phyloP scores from a whole-genome alignment of 176 grass and related monocot genomes.

The Coix lacrymajobi region DNA sequence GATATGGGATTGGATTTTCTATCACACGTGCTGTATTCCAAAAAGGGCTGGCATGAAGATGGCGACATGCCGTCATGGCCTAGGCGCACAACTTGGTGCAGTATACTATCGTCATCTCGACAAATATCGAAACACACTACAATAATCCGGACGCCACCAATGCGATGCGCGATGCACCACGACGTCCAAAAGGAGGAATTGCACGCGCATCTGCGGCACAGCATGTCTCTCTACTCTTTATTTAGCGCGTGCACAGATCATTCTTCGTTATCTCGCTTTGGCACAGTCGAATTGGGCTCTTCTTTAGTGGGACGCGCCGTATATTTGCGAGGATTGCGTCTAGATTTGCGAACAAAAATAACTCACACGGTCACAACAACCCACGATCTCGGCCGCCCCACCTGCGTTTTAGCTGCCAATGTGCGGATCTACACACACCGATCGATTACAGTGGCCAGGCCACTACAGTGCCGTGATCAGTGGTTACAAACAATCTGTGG shows the following conservation, averaged over 20 bases:
- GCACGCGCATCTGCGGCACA: constrained; percentile 14
- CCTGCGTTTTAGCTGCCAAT: constrained; percentile 2
- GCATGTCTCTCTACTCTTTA: neutral
- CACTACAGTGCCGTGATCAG: constrained; percentile 16
- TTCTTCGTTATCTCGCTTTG: constrained; percentile 15
- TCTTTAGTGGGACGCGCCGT: constrained; percentile 10
- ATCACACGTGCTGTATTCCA: neutral
- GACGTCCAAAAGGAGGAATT: neutral
- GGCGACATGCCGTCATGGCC: neutral
- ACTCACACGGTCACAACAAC: neutral
- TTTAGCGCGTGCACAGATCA: neutral
- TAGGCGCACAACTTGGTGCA: neutral
- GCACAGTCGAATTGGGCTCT: constrained; percentile 17
- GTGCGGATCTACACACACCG: constrained; percentile 25
- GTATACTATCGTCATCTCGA: neutral
- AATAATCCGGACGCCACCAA: neutral
- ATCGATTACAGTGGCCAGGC: constrained; percentile 27
- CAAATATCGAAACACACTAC: neutral
- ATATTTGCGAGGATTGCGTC: constrained; percentile 18
- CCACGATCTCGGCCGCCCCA: constrained; percentile 29
- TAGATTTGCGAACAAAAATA: neutral
- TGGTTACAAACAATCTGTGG: neutral
- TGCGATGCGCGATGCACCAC: neutral
- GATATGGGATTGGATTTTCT: neutral
- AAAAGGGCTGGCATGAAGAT: neutral